Evolutionary conservation across 2,329 filamentous ascomycete species (phyloP), one percentile per base, ranked within the genome.

Genomic region (Venturia effusa): DNA sequence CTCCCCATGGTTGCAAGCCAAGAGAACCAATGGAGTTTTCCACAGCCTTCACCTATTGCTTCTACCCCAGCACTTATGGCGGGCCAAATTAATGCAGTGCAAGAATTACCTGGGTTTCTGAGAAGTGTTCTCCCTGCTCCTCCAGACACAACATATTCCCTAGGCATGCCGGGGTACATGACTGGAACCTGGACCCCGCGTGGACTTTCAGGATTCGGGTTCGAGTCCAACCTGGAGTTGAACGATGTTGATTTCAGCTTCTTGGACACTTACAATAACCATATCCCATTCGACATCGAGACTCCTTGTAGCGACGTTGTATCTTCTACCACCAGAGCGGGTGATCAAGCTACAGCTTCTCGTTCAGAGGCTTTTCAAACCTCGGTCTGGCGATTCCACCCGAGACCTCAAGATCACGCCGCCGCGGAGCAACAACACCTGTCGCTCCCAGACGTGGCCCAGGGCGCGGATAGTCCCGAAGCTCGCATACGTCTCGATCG

Each of bases 341-440:
- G 57, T 11, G 32, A 39, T 19, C 57, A 17, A 72, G 71, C 61
- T 71, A 8, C 48, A 15, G 48, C 48, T 11, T 54, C 48, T 17
- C 48, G 48, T 7, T 27, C 71, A 0, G 70, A 69, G 57, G 70
- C 72, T 22, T 73, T 78, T 39, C 77, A 77, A 40, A 75, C 75
- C 10, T 79, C 77, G 27, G 73, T 78, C 5, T 79, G 77, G 78
- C 74, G 77, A 1, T 80, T 79, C 64, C 66, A 76, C 22, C 78
- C 78, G 0, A 68, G 66, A 17, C 67, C 72, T 61, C 68, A 67
- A 30, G 68, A 74, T 24, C 69, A 68, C 54, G 66, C 66, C 10
- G 66, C 59, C 1, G 69, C 71, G 54, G 73, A 74, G 34, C 68
- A 74, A 45, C 70, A 70, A 2, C 76, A 79, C 55, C 67, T 79